Base-by-base conservation (phyloP, 2,329 filamentous ascomycete species). In the Thyridium curvatum region DNA sequence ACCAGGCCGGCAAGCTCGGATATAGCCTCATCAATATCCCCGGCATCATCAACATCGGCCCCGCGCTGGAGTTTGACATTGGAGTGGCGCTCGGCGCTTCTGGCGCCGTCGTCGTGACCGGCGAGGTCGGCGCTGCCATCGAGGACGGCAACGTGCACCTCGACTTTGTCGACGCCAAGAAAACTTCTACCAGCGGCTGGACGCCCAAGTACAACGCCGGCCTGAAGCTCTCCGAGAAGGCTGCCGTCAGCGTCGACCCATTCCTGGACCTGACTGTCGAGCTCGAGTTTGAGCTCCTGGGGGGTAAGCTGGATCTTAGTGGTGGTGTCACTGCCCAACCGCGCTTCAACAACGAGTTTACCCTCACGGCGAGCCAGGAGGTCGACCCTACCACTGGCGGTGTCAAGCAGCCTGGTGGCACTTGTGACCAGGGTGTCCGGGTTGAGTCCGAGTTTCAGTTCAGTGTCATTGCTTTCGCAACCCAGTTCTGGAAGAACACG, bases 1-100 rank as follows among this genome's bases (percentile, higher is more conserved):
- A 64, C 48, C 43, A 58, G 15, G 59, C 62, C 1, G 53, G 52
- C n/a, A 44, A 46, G 31, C 58, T 69, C 12, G 52, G 52, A 13
- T 67, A 62, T 46, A 56, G 52, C 30, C 35, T 61, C 14, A 47
- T 69, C 42, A 48, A 58, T 40, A 52, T 70, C 3, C 65, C 66
- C 2, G 60, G 63, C 16, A 55, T 68, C 37, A 44, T 69, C 31
- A 13, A 61, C 17, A 39, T 48, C 9, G 43, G 42, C 14, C 41
- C 44, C 1, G 33, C 34, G 29, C 37, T 41, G 21, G 16, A 32
- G 14, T 37, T 38, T 29, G 30, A 32, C 35, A 31, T 39, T 39
- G 35, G 34, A 33, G 21, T 38, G 16, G 43, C 41, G 41, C 21
- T 47, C 30, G 41, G 42, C 32, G 34, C 41, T 33, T 18, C 35